Evolutionary conservation across 352 stramenopile species (phyloP), one percentile per base, ranked within the genome.

Genomic region (Phytophthora syringae): DNA sequence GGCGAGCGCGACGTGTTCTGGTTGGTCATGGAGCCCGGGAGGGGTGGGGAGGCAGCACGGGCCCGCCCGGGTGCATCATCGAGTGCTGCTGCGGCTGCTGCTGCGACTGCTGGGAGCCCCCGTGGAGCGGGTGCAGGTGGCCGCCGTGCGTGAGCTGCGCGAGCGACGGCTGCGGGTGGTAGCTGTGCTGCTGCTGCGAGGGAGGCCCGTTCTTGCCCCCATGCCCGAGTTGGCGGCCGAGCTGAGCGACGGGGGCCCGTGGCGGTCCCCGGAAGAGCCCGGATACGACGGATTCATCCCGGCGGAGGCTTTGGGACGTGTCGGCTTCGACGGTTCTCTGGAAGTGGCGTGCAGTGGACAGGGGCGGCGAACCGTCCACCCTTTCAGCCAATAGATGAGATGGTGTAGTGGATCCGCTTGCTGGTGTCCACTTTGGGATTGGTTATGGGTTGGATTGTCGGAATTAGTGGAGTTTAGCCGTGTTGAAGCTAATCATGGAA

Each of bases 231-330:
- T 80, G 20, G 66, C 67, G 32, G 59, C 40, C 32, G 65, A 64
- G 50, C 59, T 76, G 61, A 85, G 73, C 37, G 70, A 79, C 45
- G 76, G 73, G 13, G 70, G 74, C 18, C 83, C 83, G 40, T 90
- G 81, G 53, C 80, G 80, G 63, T 91, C 84, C 24, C 82, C 82
- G 11, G 82, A 88, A 32, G 82, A 80, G 10, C 84, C 80, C 44
- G 82, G 82, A 70, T 87, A 93, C 71, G 84, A 93, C 58, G 84
- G 84, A 64, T 93, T 93, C 84, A 93, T 93, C 44, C n/a, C 49
- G 32, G 12, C n/a, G 36, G 34, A 10, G 16, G 21, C 32, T 6
- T 25, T 32, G 50, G 44, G 48, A 37, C 60, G 62, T 60, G 50
- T 68, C 58, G 56, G 32, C 32, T 62, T 64, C n/a, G 52, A 18